These are phyloP conservation scores for Dentipellis fragilis DNA, from an alignment of 768 basidiomycete genomes.

Conservation along the genomic window DNA sequence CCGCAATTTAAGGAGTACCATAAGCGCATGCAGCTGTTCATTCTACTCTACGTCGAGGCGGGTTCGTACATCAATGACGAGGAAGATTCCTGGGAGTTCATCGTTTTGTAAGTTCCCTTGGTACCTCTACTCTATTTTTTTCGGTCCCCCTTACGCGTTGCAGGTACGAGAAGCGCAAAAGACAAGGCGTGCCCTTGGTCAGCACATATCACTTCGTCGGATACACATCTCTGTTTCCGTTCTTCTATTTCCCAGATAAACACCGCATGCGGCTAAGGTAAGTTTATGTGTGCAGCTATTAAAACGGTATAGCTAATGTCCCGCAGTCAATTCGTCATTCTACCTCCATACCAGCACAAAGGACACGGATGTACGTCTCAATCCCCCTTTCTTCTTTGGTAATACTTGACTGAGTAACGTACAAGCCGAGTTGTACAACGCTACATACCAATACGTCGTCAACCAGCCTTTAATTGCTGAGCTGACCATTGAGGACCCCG, in stretches of 20 bases:
- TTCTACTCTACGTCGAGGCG: slow-evolving; percentile 89
- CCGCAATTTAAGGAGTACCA: slow-evolving; percentile 90
- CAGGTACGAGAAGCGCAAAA: slow-evolving; percentile 81
- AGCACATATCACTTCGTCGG: slow-evolving; percentile 86
- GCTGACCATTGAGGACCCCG: slow-evolving; percentile 94
- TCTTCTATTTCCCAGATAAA: slow-evolving; percentile 92
- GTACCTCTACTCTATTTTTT: not conserved
- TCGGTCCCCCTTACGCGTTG: not conserved
- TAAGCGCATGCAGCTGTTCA: slow-evolving; percentile 87
- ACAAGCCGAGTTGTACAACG: slow-evolving; percentile 76
- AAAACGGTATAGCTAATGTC: not conserved
- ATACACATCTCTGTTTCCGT: slow-evolving; percentile 90
- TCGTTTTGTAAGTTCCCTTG: slow-evolving; percentile 53
- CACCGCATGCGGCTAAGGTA: slow-evolving; percentile 82
- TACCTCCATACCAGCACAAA: slow-evolving; percentile 80
- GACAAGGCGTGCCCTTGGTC: slow-evolving; percentile 36
- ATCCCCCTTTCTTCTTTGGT: not conserved
- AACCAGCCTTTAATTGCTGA: slow-evolving; percentile 68
- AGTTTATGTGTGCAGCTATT: slow-evolving; percentile 11
- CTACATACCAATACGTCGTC: slow-evolving; percentile 72
- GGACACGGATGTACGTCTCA: slow-evolving; percentile 77
- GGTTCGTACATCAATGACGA: slow-evolving; percentile 93
- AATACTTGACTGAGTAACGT: not conserved
- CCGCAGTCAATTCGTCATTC: slow-evolving; percentile 83
- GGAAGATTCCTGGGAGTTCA: slow-evolving; percentile 92